These are phyloP conservation scores for Emericellopsis cladophorae DNA, from an alignment of 2,329 filamentous ascomycete species.

Conservation along the genomic window DNA sequence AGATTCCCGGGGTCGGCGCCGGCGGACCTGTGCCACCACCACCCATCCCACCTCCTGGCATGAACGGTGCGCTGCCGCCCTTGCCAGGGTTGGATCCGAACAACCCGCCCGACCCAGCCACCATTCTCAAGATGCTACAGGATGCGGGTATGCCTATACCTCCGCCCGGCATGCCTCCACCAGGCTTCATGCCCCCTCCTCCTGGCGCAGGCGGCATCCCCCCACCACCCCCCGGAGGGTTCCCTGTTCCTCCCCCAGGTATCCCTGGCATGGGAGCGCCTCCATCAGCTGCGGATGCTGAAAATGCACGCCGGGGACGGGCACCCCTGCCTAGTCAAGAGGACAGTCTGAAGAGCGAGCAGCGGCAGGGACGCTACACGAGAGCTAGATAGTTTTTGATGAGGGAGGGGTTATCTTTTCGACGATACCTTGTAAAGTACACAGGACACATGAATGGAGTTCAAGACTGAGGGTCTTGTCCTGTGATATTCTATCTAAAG, in stretches of 20 bases:
- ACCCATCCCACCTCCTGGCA: conserved; percentile 38
- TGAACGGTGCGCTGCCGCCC: conserved; percentile 34
- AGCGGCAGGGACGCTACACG: conserved; percentile 52
- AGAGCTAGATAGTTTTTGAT: conserved; percentile 25
- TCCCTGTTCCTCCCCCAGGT: conserved; percentile 18
- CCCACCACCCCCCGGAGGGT: conserved; percentile 11
- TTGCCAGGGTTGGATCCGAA: conserved; percentile 43
- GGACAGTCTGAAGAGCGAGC: conserved; percentile 69
- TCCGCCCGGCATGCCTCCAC: conserved; percentile 31
- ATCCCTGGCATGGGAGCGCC: conserved; percentile 20
- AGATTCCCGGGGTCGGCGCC: conserved; percentile 37
- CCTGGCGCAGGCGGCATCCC: conserved; percentile 10
- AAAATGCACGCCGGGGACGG: conserved; percentile 28
- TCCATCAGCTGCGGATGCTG: conserved; percentile 16
- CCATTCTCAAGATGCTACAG: conserved; percentile 52
- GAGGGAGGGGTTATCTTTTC: too few species aligned
- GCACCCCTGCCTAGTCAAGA: conserved; percentile 73
- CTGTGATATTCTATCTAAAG: not conserved
- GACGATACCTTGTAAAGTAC: not conserved
- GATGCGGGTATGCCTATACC: conserved; percentile 51
- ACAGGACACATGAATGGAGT: not conserved
- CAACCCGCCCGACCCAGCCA: conserved; percentile 48
- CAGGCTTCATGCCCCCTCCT: conserved; percentile 10
- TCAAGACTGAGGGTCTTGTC: too few species aligned
- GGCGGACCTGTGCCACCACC: conserved; percentile 26